Evolutionary conservation across 192 early-diverging fungal genomes (phyloP), one percentile per base, ranked within the genome.

Genomic region (Backusella circina): DNA sequence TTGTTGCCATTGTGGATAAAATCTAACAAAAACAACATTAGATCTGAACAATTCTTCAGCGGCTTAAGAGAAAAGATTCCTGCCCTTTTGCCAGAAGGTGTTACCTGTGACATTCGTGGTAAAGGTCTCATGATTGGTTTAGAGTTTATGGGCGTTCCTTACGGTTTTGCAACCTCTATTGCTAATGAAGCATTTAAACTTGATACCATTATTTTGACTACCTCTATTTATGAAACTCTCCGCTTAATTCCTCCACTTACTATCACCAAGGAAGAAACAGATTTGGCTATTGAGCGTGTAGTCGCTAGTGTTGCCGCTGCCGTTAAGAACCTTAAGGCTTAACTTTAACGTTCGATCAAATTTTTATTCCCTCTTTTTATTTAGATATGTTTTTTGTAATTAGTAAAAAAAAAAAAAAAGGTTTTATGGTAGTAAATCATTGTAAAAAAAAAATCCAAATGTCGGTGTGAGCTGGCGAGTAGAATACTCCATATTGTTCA

Each of bases 81-180:
- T 30, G 18, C 39, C 3, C 30, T 83, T 16, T 70, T 80, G 35
- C 79, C 81, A n/a, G 65, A 80, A 32, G 70, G 70, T 10, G 68
- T 80, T 12, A 69, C 44, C 26, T 74, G 83, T 32, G 80, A 85
- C 36, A 77, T 85, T 65, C 81, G 84, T 65, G 84, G 84, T 50
- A 68, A 80, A 12, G 84, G 84, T 65, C 65, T 85, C 8, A 85
- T 85, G 84, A 77, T 85, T 65, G 84, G 84, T 23, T 67, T 85
- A 36, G 84, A 85, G 51, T 85, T 85, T 54, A 54, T 73, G 65
- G 74, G 74, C 6, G 82, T 73, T 9, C 82, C 82, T 28, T 37
- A 33, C 33, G 80, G 81, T 36, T 82, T 82, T 76, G 80, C 72
- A 28, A 51, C 16, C 38, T 21, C 72, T 21, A 36, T 81, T 41